phyloP scores from a whole-genome alignment of 768 basidiomycete species.

The Amanita exitialis region DNA sequence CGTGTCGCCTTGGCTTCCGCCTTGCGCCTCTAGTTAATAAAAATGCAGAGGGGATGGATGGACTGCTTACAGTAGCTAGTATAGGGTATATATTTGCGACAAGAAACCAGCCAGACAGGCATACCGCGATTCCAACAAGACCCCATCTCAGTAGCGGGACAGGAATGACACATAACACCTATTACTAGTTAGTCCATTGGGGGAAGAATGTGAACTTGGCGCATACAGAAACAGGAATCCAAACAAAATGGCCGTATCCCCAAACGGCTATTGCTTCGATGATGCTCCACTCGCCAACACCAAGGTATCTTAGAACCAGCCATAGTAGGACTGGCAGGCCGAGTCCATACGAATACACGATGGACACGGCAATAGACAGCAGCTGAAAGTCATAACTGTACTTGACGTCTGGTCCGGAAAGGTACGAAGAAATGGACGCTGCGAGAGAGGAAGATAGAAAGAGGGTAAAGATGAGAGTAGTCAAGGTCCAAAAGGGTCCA shows the following conservation, averaged over 20 bases:
- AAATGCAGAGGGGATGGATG: background rate
- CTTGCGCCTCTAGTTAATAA: conserved; percentile 22
- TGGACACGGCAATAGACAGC: conserved; percentile 68
- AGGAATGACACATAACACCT: conserved; percentile 84
- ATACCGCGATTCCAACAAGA: conserved; percentile 62
- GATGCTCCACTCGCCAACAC: conserved; percentile 84
- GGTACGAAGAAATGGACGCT: conserved; percentile 79
- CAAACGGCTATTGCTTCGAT: conserved; percentile 75
- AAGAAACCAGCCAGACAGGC: conserved; percentile 83
- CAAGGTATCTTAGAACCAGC: conserved; percentile 76
- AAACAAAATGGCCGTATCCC: conserved; percentile 77
- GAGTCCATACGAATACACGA: conserved; percentile 86
- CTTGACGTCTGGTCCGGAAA: conserved; percentile 45
- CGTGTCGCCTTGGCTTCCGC: conserved; percentile 84
- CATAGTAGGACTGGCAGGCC: conserved; percentile 77
- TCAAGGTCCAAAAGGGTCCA: conserved; percentile 97
- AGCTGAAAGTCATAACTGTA: conserved; percentile 83
- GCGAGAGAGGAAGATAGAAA: conserved; percentile 92
- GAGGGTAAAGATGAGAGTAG: conserved; percentile 86
- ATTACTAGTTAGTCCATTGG: background rate
- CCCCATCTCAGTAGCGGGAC: conserved; percentile 76
- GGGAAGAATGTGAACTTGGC: background rate
- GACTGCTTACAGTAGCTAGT: conserved; percentile 59
- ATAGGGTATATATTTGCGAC: conserved; percentile 82
- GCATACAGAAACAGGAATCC: conserved; percentile 80